Conservation (phyloP, 257 asterid genomes). For the Forsythia viridissima region DNA sequence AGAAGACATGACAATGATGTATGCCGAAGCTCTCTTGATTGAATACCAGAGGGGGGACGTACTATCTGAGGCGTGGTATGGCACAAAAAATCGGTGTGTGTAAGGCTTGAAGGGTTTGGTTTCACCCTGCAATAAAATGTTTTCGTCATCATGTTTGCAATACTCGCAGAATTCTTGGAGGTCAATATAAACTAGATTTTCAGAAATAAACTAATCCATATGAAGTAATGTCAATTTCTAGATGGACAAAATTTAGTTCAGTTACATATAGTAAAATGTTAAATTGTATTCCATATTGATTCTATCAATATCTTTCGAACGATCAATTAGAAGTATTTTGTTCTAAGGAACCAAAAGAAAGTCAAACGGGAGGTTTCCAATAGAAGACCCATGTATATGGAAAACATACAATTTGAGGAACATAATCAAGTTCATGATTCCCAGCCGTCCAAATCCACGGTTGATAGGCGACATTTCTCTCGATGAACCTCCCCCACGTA, state of each 20-base stretch:
- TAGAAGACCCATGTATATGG: neutral
- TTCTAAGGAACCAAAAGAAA: neutral
- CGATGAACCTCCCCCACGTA: slow-evolving; percentile 59
- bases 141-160: neutral
- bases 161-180: neutral
- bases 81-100: slow-evolving; percentile 41
- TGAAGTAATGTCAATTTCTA: too few species aligned
- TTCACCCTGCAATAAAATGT: slow-evolving; percentile 45
- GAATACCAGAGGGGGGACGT: slow-evolving; percentile 70
- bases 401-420: slow-evolving; percentile 52
- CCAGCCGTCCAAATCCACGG: slow-evolving; percentile 83
- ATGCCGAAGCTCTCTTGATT: slow-evolving; percentile 67
- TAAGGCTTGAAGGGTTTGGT: slow-evolving; percentile 59
- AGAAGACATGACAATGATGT: slow-evolving; percentile 62
- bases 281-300: too few species aligned
- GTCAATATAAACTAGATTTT: neutral
- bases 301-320: too few species aligned
- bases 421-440: slow-evolving; percentile 63
- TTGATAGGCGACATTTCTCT: slow-evolving; percentile 65
- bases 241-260: too few species aligned
- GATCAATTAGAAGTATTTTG: neutral
- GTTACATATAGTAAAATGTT: too few species aligned
- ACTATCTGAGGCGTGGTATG: slow-evolving; percentile 54
- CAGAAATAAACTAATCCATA: neutral
- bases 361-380: neutral